Percentiles rank a stretch among this genome's conserved stretches.
phyloP scores from a whole-genome alignment of 139 green algal genomes.

The Chlamydomonas urium region DNA sequence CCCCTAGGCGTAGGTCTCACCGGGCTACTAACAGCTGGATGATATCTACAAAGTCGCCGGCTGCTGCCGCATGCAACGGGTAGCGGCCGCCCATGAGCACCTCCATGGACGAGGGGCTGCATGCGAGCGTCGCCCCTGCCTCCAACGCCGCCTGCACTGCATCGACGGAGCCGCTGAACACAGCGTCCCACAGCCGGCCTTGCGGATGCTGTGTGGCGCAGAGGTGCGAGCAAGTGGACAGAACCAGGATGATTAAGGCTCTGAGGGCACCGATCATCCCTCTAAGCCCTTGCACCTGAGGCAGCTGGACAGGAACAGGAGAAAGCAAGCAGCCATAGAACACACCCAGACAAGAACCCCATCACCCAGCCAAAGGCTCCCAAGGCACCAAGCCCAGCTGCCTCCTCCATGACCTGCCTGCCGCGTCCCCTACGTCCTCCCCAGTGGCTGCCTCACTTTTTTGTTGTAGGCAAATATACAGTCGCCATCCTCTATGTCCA shows the following conservation, averaged over 20 bases:
- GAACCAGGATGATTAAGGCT: too few species aligned
- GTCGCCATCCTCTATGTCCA: constrained; percentile 31
- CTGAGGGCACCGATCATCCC: too few species aligned
- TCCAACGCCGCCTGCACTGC: not conserved
- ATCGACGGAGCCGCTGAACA: constrained; percentile 15
- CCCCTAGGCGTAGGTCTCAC: not conserved
- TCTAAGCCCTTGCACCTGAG: too few species aligned
- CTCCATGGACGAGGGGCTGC: constrained; percentile 1
- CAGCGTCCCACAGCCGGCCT: constrained; percentile 33
- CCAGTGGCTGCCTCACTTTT: constrained; percentile 8
- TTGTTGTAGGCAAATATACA: constrained; percentile 33
- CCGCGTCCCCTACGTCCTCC: too few species aligned
- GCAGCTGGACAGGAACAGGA: too few species aligned
- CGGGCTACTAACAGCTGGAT: constrained; percentile 23
- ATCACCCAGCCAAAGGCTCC: too few species aligned
- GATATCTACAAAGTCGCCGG: constrained; percentile 26
- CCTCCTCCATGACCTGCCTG: too few species aligned
- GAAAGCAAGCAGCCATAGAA: too few species aligned
- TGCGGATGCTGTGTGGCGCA: constrained; percentile 29
- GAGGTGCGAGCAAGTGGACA: too few species aligned
- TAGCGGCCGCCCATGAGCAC: constrained; percentile 24
- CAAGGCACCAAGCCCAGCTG: too few species aligned
- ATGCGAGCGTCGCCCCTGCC: not conserved
- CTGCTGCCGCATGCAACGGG: constrained; percentile 33
- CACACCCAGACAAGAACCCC: too few species aligned